A percentile compares a stretch with the other conserved stretches of the same genome.
Conservation (phyloP, 257 asterid genomes). For the Ophiorrhiza pumila region DNA sequence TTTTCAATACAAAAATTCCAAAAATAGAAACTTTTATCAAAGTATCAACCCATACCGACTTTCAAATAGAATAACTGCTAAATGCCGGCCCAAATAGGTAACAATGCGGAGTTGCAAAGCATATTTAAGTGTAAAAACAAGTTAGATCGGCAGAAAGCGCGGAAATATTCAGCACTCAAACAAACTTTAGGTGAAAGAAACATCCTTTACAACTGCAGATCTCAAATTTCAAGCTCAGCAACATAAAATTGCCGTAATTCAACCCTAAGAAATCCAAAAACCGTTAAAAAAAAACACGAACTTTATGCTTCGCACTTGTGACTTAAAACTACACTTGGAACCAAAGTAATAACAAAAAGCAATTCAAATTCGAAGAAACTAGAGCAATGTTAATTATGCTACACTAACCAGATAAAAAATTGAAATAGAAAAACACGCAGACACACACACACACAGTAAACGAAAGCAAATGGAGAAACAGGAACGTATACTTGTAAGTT, state of each 20-base stretch:
- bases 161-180: not conserved
- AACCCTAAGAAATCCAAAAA: conserved; percentile 12
- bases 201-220: conserved; percentile 26
- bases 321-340: not conserved
- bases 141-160: conserved; percentile 11
- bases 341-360: not conserved
- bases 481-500: too few species aligned
- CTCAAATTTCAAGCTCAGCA: conserved; percentile 29
- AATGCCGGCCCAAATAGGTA: not conserved
- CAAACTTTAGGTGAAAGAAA: conserved; percentile 9
- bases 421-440: not conserved
- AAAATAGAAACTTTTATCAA: not conserved
- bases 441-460: not conserved
- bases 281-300: not conserved
- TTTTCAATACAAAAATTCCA: not conserved
- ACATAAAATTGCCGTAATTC: conserved; percentile 3
- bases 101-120: not conserved
- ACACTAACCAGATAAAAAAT: not conserved
- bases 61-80: not conserved
- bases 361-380: not conserved
- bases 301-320: not conserved
- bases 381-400: not conserved
- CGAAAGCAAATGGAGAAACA: not conserved
- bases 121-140: not conserved
- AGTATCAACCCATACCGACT: not conserved